Evolutionary conservation across 257 asterid genomes (phyloP).

Genomic region (Capsicum chinense): DNA sequence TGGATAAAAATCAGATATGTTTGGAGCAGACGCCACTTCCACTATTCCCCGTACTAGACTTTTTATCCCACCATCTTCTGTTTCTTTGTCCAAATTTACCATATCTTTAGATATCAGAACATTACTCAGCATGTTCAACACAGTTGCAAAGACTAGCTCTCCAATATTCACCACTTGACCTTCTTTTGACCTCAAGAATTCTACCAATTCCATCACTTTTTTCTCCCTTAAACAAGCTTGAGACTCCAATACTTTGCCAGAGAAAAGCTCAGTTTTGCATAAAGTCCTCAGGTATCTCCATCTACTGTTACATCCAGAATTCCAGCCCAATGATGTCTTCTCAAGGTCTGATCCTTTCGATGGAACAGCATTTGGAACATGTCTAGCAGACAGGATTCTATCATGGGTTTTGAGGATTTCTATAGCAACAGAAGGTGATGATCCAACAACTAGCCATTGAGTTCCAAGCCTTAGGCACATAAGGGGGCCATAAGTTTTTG

Average conservation of each 20-base stretch:
- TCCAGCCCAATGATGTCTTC: constrained; percentile 43
- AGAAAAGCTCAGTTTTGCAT: constrained; percentile 48
- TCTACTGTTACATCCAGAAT: constrained; percentile 29
- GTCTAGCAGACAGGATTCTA: constrained; percentile 38
- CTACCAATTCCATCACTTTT: constrained; percentile 46
- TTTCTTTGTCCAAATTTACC: constrained; percentile 36
- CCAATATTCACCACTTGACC: constrained; percentile 38
- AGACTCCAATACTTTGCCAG: constrained; percentile 40
- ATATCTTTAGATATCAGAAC: constrained; percentile 42
- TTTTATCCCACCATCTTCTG: constrained; percentile 32
- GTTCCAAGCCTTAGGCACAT: constrained; percentile 45
- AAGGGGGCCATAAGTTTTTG: constrained; percentile 50
- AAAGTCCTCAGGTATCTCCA: constrained; percentile 42
- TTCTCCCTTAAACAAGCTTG: constrained; percentile 36
- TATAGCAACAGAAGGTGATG: constrained; percentile 49
- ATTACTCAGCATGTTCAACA: constrained; percentile 48
- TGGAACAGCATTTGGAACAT: constrained; percentile 38
- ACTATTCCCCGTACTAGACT: constrained; percentile 33
- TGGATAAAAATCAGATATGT: constrained; percentile 53
- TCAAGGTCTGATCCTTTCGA: constrained; percentile 34
- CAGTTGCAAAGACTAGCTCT: constrained; percentile 39
- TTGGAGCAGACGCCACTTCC: constrained; percentile 33
- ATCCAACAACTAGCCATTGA: constrained; percentile 45
- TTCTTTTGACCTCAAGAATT: constrained; percentile 38
- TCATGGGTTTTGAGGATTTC: constrained; percentile 49